phyloP scores from a whole-genome alignment of 148 eudicot species.

The Diospyros kaki region DNA sequence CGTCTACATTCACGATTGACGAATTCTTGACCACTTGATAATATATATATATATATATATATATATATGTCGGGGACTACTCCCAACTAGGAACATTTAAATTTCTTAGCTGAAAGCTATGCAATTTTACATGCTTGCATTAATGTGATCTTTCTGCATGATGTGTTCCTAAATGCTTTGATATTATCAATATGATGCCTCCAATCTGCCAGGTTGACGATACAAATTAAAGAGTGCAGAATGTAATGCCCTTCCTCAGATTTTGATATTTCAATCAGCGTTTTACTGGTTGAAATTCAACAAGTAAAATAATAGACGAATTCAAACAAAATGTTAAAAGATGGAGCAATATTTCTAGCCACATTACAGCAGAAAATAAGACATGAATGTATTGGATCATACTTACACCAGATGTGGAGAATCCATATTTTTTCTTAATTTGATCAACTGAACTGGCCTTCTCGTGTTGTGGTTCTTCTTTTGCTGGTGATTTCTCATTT shows the following conservation, averaged over 20 bases:
- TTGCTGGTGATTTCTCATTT: constrained; percentile 51
- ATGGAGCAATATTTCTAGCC: not conserved
- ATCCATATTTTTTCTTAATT: constrained; percentile 94
- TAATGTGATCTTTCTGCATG: too few species aligned
- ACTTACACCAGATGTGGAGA: constrained; percentile 58
- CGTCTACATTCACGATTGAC: too few species aligned
- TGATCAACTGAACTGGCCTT: constrained; percentile 73
- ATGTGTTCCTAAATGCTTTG: too few species aligned
- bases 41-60: too few species aligned
- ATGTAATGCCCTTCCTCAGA: not conserved
- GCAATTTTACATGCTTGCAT: too few species aligned
- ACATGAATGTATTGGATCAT: not conserved
- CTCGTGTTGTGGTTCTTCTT: constrained; percentile 54
- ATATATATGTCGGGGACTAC: too few species aligned
- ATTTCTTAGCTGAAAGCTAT: too few species aligned
- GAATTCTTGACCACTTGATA: too few species aligned
- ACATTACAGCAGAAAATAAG: not conserved
- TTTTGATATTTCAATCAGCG: not conserved
- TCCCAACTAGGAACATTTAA: too few species aligned
- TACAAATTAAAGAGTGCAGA: not conserved
- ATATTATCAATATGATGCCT: too few species aligned
- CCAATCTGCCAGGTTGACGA: not conserved
- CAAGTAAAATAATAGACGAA: not conserved
- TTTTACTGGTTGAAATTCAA: not conserved
- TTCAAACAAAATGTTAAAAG: not conserved